phyloP scores from a whole-genome alignment of 2,329 filamentous ascomycete genomes.

The Diaporthe ampelina region DNA sequence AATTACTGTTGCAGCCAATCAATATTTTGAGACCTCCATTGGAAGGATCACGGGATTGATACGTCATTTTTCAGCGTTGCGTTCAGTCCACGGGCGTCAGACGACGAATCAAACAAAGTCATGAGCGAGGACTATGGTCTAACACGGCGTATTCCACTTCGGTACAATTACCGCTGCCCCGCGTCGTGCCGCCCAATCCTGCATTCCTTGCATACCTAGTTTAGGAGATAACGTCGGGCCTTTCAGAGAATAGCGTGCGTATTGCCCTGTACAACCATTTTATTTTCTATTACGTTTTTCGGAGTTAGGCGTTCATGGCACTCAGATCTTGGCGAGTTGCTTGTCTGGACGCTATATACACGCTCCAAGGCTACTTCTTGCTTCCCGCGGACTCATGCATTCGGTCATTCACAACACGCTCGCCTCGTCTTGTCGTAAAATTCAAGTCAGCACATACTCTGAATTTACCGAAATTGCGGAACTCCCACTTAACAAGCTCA shows the following conservation, averaged over 20 bases:
- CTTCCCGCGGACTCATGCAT: neutral
- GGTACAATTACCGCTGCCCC: neutral
- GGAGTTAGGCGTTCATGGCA: neutral
- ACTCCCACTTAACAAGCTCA: neutral
- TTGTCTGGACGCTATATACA: neutral
- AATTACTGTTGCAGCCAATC: neutral
- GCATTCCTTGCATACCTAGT: neutral
- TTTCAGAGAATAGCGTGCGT: neutral
- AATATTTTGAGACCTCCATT: neutral
- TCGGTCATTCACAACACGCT: neutral
- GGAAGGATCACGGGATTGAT: neutral
- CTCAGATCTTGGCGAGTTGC: neutral
- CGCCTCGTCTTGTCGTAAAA: neutral
- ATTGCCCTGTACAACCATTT: neutral
- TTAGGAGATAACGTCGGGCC: constrained; percentile 3
- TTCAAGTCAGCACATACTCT: neutral
- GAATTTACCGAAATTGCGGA: neutral
- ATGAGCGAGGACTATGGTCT: neutral
- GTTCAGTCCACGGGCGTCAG: neutral
- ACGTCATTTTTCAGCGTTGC: neutral
- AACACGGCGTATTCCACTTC: neutral
- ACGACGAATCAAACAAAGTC: neutral
- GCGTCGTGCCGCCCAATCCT: neutral
- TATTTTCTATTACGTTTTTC: neutral
- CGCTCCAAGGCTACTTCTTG: neutral